Percentiles rank a stretch among this genome's conserved stretches.
phyloP scores from a whole-genome alignment of 306 rosid species.

The Myrica gale region DNA sequence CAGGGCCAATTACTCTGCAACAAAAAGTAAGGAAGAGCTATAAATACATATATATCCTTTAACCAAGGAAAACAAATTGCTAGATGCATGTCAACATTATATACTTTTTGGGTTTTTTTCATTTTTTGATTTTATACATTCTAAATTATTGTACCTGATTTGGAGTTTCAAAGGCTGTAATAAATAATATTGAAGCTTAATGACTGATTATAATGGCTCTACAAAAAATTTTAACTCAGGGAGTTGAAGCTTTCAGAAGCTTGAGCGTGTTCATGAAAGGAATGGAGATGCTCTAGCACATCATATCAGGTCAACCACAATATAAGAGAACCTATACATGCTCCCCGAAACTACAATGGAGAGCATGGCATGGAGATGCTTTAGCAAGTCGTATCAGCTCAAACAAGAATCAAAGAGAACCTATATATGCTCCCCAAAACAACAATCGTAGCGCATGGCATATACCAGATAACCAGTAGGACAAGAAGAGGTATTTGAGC shows the following conservation, averaged over 20 bases:
- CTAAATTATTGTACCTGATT: background rate
- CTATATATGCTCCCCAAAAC: too few relatives aligned
- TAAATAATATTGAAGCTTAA: background rate
- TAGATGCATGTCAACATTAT: background rate
- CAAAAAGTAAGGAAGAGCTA: slow-evolving; percentile 25
- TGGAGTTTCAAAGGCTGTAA: background rate
- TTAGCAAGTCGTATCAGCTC: too few relatives aligned
- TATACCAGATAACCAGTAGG: too few relatives aligned
- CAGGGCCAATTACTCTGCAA: slow-evolving; percentile 79
- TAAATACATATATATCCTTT: background rate
- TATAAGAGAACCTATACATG: too few relatives aligned
- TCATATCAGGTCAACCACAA: background rate
- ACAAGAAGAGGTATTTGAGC: background rate
- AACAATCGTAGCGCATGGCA: too few relatives aligned
- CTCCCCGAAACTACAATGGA: background rate
- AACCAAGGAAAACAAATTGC: background rate
- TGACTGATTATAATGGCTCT: background rate
- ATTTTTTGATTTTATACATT: background rate
- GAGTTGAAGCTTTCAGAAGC: background rate
- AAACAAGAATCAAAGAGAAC: too few relatives aligned
- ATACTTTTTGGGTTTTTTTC: background rate
- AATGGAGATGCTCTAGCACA: background rate
- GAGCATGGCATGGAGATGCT: too few relatives aligned
- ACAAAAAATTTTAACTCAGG: background rate
- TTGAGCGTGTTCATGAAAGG: background rate